Evolutionary conservation across 768 basidiomycete genomes (phyloP), one percentile per base, ranked within the genome.

Genomic region (Naganishia antarctica): DNA sequence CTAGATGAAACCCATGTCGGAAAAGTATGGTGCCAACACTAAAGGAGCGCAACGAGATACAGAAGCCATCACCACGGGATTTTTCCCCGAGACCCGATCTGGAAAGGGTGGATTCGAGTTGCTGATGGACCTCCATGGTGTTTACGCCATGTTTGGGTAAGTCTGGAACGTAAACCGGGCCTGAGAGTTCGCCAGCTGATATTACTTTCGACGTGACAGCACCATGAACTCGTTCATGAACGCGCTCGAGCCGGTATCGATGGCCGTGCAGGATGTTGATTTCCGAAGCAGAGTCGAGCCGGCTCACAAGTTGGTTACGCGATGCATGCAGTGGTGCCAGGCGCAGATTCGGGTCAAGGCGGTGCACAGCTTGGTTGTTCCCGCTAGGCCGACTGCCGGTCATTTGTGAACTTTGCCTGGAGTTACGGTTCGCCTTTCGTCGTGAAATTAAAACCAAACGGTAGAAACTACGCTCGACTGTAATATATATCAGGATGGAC

Each of bases 21-120:
- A 68, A 9, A 60, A 66, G 28, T 70, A 68, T 34, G 67, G 69
- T 25, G 61, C 65, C 37, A 60, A 65, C 40, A 58, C 58, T 6
- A 13, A 32, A 31, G 58, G 68, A 41, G 66, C 69, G 0, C 40
- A 53, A 40, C 53, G 60, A 13, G 64, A 68, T 23, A 51, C 60
- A 21, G 51, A 59, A 5, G 45, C 58, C 21, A 23, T 70, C 34
- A 32, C 34, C 26, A 32, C 28, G 2, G 69, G 64, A 0, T 45
- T 70, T 16, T 70, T 70, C 69, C 69, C 66, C 2, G 31, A 47
- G 2, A 48, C 59, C 12, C 60, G 67, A 23, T 37, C 34, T 7
- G 69, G 60, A 4, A 40, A 50, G 21, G 61, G 61, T 5, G 63
- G 51, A 21, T 37, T 65, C 34, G 48, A 53, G 48, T 18, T 70